Percentiles rank a stretch among this genome's conserved stretches.
These are phyloP conservation scores for Gymnopilus dilepis DNA, from an alignment of 768 basidiomycete genomes.

Conservation along the genomic window DNA sequence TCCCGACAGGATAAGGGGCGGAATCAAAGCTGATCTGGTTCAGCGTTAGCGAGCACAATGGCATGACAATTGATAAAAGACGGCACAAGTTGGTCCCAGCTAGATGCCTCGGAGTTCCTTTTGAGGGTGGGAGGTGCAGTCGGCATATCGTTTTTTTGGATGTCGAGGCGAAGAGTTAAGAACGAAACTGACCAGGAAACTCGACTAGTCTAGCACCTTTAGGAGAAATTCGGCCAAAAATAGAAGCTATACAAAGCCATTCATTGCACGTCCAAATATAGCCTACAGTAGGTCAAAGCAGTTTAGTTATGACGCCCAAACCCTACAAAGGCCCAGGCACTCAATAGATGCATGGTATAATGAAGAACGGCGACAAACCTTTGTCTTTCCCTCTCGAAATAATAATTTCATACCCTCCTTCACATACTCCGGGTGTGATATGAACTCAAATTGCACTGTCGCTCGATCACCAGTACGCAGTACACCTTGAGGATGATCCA, in stretches of 20 bases:
- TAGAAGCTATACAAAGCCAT: constrained; percentile 12
- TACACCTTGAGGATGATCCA: constrained; percentile 89
- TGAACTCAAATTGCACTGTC: constrained; percentile 94
- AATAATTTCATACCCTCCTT: constrained; percentile 93
- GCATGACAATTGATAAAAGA: background rate
- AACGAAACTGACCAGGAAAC: background rate
- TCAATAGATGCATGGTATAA: constrained; percentile 7
- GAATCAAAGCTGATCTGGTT: constrained; percentile 35
- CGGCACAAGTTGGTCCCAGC: constrained; percentile 30
- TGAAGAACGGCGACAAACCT: constrained; percentile 51
- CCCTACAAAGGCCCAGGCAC: constrained; percentile 49
- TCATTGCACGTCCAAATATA: constrained; percentile 5
- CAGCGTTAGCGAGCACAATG: background rate
- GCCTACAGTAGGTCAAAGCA: constrained; percentile 51
- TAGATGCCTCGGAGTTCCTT: constrained; percentile 22
- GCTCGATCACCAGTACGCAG: constrained; percentile 95
- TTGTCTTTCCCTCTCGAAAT: constrained; percentile 95
- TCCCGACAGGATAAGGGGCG: constrained; percentile 36
- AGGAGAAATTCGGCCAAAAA: constrained; percentile 24
- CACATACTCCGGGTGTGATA: constrained; percentile 89
- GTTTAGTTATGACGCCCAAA: constrained; percentile 74
- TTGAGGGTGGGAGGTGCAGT: constrained; percentile 12
- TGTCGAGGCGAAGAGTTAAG: background rate
- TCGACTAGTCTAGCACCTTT: background rate
- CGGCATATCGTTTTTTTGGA: constrained; percentile 17